Percentiles rank a stretch among this genome's conserved stretches.
These are phyloP conservation scores for Cutaneotrichosporon sp. DNA, from an alignment of 1,284 basidiomycete genomes.

Conservation along the genomic window DNA sequence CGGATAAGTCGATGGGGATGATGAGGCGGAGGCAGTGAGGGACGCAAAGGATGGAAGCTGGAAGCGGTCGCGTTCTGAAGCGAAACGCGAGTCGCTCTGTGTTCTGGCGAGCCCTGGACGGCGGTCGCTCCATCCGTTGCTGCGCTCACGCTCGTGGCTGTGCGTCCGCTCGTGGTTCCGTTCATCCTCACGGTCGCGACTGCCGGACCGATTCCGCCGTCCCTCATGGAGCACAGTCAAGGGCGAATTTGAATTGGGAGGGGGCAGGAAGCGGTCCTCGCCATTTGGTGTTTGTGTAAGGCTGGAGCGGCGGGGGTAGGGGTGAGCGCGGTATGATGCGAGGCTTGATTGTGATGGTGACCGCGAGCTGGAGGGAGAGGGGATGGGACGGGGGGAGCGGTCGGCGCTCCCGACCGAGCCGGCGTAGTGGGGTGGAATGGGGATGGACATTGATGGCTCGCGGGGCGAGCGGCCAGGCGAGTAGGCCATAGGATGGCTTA, in stretches of 20 bases:
- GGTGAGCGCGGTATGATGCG: constrained; percentile 14
- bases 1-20: constrained; percentile 3
- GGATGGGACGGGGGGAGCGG: neutral
- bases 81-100: constrained; percentile 15
- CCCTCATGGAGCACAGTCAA: constrained; percentile 18
- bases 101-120: constrained; percentile 12
- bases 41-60: constrained; percentile 15
- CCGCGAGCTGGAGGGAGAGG: constrained; percentile 5
- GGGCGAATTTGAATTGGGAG: constrained; percentile 16
- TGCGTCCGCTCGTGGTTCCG: neutral
- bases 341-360: constrained; percentile 7
- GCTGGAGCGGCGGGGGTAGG: constrained; percentile 11
- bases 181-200: neutral
- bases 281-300: neutral
- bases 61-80: constrained; percentile 1
- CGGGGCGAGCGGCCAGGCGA: constrained; percentile 2
- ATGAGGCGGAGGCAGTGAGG: neutral
- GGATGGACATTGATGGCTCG: constrained; percentile 2
- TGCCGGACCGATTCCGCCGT: neutral
- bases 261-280: constrained; percentile 12
- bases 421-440: neutral
- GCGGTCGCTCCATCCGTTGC: constrained; percentile 10
- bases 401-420: constrained; percentile 1
- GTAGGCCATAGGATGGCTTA: neutral
- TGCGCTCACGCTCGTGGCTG: neutral